These are phyloP conservation scores for Aplosporella prunicola DNA, from an alignment of 2,329 filamentous ascomycete genomes.

Conservation along the genomic window DNA sequence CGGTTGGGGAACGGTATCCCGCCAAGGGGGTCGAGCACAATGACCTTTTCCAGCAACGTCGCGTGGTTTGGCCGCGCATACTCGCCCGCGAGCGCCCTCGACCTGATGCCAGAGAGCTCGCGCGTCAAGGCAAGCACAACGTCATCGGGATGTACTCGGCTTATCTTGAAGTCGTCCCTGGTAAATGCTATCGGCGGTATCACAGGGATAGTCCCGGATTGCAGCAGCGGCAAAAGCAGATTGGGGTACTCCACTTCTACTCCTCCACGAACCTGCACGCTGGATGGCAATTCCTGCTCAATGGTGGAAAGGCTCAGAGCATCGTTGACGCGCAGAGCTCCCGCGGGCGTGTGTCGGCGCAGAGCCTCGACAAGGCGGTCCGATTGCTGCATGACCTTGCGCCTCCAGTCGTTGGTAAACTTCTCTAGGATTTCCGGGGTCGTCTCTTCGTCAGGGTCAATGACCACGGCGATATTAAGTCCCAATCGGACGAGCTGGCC, in stretches of 20 bases:
- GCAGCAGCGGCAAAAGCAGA: conserved; percentile 55
- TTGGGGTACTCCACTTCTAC: conserved; percentile 35
- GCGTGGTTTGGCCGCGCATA: too few species aligned
- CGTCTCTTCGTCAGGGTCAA: conserved; percentile 54
- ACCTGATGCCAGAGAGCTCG: conserved; percentile 59
- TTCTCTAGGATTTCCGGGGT: conserved; percentile 22
- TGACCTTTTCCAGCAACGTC: conserved; percentile 62
- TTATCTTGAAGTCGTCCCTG: conserved; percentile 21
- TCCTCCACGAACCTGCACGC: conserved; percentile 25
- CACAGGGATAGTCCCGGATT: conserved; percentile 60
- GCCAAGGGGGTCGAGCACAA: conserved; percentile 78
- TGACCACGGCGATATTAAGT: conserved; percentile 69
- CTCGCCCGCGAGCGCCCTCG: conserved; percentile 23
- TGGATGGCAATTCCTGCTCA: conserved; percentile 20
- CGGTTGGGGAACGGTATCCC: conserved; percentile 62
- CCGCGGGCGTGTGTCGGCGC: conserved; percentile 57
- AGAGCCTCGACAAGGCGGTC: conserved; percentile 67
- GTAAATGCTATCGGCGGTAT: conserved; percentile 57
- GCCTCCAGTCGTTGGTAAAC: conserved; percentile 28
- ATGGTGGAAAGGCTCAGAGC: conserved; percentile 33
- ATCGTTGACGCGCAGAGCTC: conserved; percentile 59
- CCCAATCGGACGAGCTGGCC: conserved; percentile 76
- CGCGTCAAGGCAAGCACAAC: conserved; percentile 67
- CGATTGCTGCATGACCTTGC: conserved; percentile 51
- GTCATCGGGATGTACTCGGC: conserved; percentile 48